Evolutionary conservation across 352 stramenopile genomes (phyloP).

Genomic region (Globisporangium mamillatum): DNA sequence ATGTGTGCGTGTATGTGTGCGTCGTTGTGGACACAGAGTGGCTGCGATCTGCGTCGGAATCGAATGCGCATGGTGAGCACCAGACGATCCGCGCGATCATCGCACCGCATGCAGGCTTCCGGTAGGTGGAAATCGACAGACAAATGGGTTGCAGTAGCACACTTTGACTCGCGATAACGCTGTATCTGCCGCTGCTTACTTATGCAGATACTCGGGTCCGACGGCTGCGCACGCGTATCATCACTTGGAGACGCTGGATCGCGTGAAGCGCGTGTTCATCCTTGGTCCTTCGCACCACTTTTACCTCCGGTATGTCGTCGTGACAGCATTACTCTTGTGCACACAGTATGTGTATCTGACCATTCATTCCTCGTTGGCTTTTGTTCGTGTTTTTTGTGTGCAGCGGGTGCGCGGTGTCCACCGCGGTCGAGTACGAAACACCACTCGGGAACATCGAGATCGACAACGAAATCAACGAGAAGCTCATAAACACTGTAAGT

Average conservation of each 20-base stretch:
- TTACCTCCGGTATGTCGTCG: constrained; percentile 77
- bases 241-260: constrained; percentile 71
- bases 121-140: constrained; percentile 24
- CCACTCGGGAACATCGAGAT: constrained; percentile 93
- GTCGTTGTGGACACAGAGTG: constrained; percentile 36
- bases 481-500: constrained; percentile 81
- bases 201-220: constrained; percentile 89
- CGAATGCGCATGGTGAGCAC: constrained; percentile 33
- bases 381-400: background rate
- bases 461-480: constrained; percentile 86
- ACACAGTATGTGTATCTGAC: constrained; percentile 10
- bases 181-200: background rate
- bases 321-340: background rate
- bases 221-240: constrained; percentile 94
- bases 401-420: constrained; percentile 82
- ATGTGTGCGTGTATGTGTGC: background rate
- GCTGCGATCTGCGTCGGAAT: constrained; percentile 40
- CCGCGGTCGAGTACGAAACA: constrained; percentile 89
- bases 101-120: constrained; percentile 82
- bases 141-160: background rate
- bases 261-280: constrained; percentile 87
- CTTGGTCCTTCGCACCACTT: constrained; percentile 96
- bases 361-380: background rate
- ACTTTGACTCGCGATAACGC: background rate
- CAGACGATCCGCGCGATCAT: constrained; percentile 75